These are phyloP conservation scores for Westerdykella sp. DNA, from an alignment of 2,329 filamentous ascomycete genomes.

Conservation along the genomic window DNA sequence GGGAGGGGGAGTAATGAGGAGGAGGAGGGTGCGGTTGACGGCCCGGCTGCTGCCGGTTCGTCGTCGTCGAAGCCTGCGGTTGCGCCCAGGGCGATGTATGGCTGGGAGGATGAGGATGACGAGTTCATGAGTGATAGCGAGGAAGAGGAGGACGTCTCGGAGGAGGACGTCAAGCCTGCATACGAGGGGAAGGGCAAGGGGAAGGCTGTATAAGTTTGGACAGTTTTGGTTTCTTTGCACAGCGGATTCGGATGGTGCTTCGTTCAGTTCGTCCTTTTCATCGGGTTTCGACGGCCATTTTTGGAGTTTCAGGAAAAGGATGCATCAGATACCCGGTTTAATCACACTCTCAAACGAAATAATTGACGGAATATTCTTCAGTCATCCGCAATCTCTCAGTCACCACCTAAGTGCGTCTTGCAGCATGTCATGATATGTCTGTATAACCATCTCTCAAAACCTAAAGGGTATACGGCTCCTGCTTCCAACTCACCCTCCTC, in stretches of 20 bases:
- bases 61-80: constrained; percentile 14
- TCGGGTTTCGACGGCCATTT: too few species aligned
- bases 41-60: constrained; percentile 18
- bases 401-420: too few species aligned
- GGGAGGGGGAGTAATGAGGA: constrained; percentile 36
- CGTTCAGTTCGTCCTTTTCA: too few species aligned
- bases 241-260: too few species aligned
- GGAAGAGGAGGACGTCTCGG: constrained; percentile 39
- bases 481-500: constrained; percentile 11
- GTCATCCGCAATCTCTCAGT: too few species aligned
- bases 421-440: too few species aligned
- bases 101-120: constrained; percentile 69
- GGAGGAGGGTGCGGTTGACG: constrained; percentile 8
- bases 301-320: too few species aligned
- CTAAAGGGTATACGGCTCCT: constrained; percentile 8
- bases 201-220: constrained; percentile 26
- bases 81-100: constrained; percentile 55
- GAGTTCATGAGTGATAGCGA: constrained; percentile 43
- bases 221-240: too few species aligned
- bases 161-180: constrained; percentile 23
- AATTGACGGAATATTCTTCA: too few species aligned
- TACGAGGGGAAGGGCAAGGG: constrained; percentile 41
- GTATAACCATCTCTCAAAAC: not conserved
- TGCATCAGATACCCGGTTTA: too few species aligned
- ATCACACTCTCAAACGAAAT: too few species aligned